Evolutionary conservation across 108 stramenopile genomes (phyloP).

Genomic region (Fistulifera solaris): DNA sequence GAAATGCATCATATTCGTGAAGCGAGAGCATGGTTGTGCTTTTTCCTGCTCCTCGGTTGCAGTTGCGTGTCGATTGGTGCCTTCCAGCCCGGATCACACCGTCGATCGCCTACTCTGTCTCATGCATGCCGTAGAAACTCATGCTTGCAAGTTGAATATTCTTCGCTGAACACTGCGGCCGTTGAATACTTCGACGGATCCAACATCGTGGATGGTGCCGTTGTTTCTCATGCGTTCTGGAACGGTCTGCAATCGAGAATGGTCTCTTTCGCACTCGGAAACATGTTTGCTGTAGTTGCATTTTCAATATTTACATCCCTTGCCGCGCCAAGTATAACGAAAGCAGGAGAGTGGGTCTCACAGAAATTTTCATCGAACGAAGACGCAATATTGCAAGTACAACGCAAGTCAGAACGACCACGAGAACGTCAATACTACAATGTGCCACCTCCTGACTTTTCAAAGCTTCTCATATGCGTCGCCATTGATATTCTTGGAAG

Average conservation of each 20-base stretch:
- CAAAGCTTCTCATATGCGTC: slow-evolving; percentile 48
- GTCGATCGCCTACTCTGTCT: too few relatives aligned
- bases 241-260: slow-evolving; percentile 26
- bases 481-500: slow-evolving; percentile 52
- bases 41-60: too few relatives aligned
- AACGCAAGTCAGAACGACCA: slow-evolving; percentile 6
- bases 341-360: slow-evolving; percentile 12
- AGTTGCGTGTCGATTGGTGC: too few relatives aligned
- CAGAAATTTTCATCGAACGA: slow-evolving; percentile 6
- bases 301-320: slow-evolving; percentile 34
- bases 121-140: too few relatives aligned
- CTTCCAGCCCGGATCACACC: too few relatives aligned
- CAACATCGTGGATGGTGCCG: slow-evolving; percentile 44
- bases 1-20: too few relatives aligned
- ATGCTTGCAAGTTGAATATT: background rate
- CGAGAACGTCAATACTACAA: slow-evolving; percentile 2
- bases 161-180: slow-evolving; percentile 1
- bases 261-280: slow-evolving; percentile 35
- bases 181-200: slow-evolving; percentile 45
- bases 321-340: slow-evolving; percentile 23
- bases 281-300: slow-evolving; percentile 36
- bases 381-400: background rate
- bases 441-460: slow-evolving; percentile 29
- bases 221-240: slow-evolving; percentile 57
- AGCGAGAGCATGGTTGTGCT: too few relatives aligned